Evolutionary conservation across 176 grass and related monocot genomes (phyloP), one percentile per base, ranked within the genome.

Genomic region (Triticum monococcum): DNA sequence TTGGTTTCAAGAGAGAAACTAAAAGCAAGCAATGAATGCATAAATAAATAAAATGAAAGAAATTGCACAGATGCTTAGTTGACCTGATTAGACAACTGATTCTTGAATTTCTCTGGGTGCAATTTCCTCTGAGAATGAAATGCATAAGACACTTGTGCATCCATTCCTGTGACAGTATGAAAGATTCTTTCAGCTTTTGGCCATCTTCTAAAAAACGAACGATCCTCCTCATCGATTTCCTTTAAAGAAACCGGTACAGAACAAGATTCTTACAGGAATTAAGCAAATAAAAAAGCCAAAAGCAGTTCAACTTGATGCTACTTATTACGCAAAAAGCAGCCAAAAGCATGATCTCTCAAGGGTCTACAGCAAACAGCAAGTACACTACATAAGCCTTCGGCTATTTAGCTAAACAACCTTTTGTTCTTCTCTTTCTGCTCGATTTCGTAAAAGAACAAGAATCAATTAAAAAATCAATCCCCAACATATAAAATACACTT

Each of bases 101-200:
- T 94, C 86, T 89, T 95, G 90, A 98, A 98, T 79, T 95, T 98
- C 86, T 98, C 96, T 85, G 93, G 96, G 88, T 92, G 82, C 71
- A 79, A 82, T 89, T 96, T 95, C 86, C 96, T 91, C 90, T 95
- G 82, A 88, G 91, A 94, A 84, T 98, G 93, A 88, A 98, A 98
- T 32, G 88, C 90, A 82, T 95, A 96, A 35, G 96, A 95, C 64
- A 98, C 96, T 88, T 98, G 93, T 28, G 96, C 91, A 89, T 98
- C 96, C 96, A 98, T 98, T 90, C 96, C 96, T 98, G 84, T 84
- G 67, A 38, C 76, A 84, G 59, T 81, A 80, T 16, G 62, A 84
- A 31, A 60, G 72, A 75, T 56, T 67, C 38, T 79, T 72, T 92
- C 80, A 88, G 75, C 33, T 48, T 64, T 72, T 52, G 50, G 5